Evolutionary conservation across 208 protist species (phyloP).

Genomic region (Leishmania aethiopica): DNA sequence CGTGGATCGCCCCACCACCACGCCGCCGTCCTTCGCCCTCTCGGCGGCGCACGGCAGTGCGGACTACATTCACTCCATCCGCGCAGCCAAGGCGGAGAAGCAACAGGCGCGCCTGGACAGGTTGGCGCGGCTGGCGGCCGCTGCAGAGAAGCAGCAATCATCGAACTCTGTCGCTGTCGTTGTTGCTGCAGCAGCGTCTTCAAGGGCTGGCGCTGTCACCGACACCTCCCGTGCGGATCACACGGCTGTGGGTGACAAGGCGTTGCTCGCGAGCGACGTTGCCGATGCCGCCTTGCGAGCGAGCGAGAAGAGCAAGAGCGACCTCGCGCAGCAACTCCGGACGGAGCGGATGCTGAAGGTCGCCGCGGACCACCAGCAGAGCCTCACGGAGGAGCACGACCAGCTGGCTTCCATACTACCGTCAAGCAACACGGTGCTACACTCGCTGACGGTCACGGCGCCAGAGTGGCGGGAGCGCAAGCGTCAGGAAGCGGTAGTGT

Average conservation of each 20-base stretch:
- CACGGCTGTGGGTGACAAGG: slow-evolving; percentile 36
- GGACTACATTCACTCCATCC: slow-evolving; percentile 63
- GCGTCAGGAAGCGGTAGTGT: slow-evolving; percentile 17
- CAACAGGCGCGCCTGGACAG: slow-evolving; percentile 59
- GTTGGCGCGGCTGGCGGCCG: slow-evolving; percentile 52
- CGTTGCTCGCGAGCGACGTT: slow-evolving; percentile 15
- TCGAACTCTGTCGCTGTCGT: neutral
- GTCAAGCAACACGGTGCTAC: neutral
- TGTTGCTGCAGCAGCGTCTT: neutral
- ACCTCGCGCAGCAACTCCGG: slow-evolving; percentile 15
- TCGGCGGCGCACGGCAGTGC: slow-evolving; percentile 3
- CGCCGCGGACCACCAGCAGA: slow-evolving; percentile 18
- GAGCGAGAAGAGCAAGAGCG: slow-evolving; percentile 6
- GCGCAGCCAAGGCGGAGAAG: slow-evolving; percentile 54
- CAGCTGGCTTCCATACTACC: neutral
- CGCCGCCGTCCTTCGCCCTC: neutral
- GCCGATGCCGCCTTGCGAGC: slow-evolving; percentile 16
- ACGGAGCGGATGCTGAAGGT: slow-evolving; percentile 40
- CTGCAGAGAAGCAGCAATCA: slow-evolving; percentile 42
- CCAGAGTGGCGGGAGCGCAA: slow-evolving; percentile 1
- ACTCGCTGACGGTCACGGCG: neutral
- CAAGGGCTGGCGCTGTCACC: neutral
- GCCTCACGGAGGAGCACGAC: slow-evolving; percentile 15
- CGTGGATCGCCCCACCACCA: slow-evolving; percentile 21
- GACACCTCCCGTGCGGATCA: neutral